phyloP scores from a whole-genome alignment of 768 basidiomycete species.

The Pleurotus platypus region DNA sequence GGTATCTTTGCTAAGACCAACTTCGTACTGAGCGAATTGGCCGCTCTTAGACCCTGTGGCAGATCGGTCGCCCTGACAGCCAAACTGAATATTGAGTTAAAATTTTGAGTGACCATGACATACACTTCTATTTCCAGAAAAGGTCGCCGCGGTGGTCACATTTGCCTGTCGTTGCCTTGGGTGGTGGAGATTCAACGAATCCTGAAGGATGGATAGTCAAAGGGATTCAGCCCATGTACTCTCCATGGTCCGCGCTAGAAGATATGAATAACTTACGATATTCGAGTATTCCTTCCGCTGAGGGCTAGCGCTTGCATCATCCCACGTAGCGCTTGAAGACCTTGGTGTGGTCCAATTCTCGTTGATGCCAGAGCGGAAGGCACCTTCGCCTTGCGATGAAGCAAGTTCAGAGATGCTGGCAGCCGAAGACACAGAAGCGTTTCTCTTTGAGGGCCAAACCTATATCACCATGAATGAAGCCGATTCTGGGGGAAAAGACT shows the following conservation, averaged over 20 bases:
- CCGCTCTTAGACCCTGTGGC: constrained; percentile 36
- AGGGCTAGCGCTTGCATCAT: constrained; percentile 46
- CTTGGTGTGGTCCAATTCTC: constrained; percentile 54
- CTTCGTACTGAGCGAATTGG: constrained; percentile 54
- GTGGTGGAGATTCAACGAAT: constrained; percentile 42
- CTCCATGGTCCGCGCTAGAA: constrained; percentile 8
- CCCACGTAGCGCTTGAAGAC: constrained; percentile 56
- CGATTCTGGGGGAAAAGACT: constrained; percentile 8
- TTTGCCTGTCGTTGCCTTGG: constrained; percentile 43
- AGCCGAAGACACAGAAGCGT: constrained; percentile 60
- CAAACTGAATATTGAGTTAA: constrained; percentile 17
- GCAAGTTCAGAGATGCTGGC: constrained; percentile 48
- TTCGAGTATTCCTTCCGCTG: constrained; percentile 47
- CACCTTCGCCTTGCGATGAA: constrained; percentile 39
- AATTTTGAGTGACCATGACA: constrained; percentile 13
- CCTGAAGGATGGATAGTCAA: constrained; percentile 24
- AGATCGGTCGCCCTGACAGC: constrained; percentile 42
- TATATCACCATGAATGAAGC: constrained; percentile 21
- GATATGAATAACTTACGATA: constrained; percentile 34
- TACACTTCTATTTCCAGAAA: constrained; percentile 40
- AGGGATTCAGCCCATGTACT: background rate
- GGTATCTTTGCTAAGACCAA: constrained; percentile 36
- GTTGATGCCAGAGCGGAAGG: constrained; percentile 41
- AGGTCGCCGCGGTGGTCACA: constrained; percentile 26
- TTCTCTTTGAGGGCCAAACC: constrained; percentile 64